phyloP scores from a whole-genome alignment of 192 early-diverging fungal species.

The Backusella liffmaniae region DNA sequence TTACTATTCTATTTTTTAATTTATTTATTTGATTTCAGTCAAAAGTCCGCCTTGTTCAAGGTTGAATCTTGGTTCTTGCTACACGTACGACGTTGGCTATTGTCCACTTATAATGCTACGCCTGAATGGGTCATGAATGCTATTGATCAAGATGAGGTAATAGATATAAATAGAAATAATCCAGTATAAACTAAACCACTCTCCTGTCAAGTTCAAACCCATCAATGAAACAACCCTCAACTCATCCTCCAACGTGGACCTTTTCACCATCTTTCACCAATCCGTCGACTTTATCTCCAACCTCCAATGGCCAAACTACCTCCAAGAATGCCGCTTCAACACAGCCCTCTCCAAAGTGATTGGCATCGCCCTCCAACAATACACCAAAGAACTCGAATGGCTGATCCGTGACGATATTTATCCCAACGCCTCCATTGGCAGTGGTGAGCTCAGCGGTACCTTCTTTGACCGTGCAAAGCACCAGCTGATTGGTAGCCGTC shows the following conservation, averaged over 20 bases:
- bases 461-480: conserved; percentile 25
- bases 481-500: conserved; percentile 25
- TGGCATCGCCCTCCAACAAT: conserved; percentile 62
- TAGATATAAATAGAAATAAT: neutral
- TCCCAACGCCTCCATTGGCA: conserved; percentile 10
- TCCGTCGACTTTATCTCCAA: conserved; percentile 68
- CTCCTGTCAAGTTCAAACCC: conserved; percentile 46
- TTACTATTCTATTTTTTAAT: neutral
- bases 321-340: conserved; percentile 61
- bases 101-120: conserved; percentile 59
- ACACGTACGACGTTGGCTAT: conserved; percentile 68
- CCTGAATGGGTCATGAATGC: conserved; percentile 69
- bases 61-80: conserved; percentile 71
- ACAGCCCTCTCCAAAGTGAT: conserved; percentile 66
- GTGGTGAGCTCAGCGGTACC: neutral
- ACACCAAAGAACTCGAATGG: conserved; percentile 49
- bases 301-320: conserved; percentile 62
- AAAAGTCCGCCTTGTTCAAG: conserved; percentile 52
- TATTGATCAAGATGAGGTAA: conserved; percentile 65
- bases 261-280: conserved; percentile 78
- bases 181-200: neutral
- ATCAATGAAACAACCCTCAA: conserved; percentile 50
- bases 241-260: conserved; percentile 77
- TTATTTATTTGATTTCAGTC: conserved; percentile 13
- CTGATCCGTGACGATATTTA: conserved; percentile 47